Base-by-base conservation (phyloP, 1,284 basidiomycete genomes). In the Tranzscheliella williamsii region DNA sequence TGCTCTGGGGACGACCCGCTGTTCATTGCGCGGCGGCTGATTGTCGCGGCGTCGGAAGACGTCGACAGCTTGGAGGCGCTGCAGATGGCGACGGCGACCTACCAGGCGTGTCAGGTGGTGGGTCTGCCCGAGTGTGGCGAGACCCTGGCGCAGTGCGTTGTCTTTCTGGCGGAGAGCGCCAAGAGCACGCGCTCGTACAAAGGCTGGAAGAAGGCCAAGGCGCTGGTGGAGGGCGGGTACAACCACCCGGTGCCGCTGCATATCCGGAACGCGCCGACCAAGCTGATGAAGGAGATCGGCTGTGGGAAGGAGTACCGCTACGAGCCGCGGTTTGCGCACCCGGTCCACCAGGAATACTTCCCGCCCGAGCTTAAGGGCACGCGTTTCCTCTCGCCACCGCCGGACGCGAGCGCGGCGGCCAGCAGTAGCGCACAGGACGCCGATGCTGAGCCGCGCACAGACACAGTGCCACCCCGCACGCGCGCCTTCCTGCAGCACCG, bases 261-360 rank as follows among this genome's bases (percentile, higher is more conserved):
- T 46, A 83, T 93, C 58, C 83, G 91, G n/a, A 94, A 94, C 75
- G 90, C 90, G 2, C 90, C 91, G 2, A 93, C 91, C 5, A 78
- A 72, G 24, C 77, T 93, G 22, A 90, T 93, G 89, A 86, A 87
- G 70, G 83, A 87, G 16, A 81, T 93, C 0, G 89, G 87, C 5
- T 91, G 89, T 70, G 72, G 61, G 13, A 66, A 60, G 18, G 71
- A 74, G 37, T 78, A 78, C 38, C 68, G 75, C 15, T 94, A 94
- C 75, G 88, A 93, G 74, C 91, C 91, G 0, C 81, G 82, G 17
- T 93, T 84, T 73, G 80, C 79, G 80, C 88, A 79, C 72, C 87
- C 74, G 1, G 70, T 78, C 5, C 44, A 65, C 38, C 75, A 82
- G 69, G 79, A 81, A 41, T 83, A 80, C 49, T 73, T 83, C 8